Percentiles rank a stretch among this genome's conserved stretches.
These are phyloP conservation scores for Piloderma croceum DNA, from an alignment of 768 basidiomycete species.

Conservation along the genomic window DNA sequence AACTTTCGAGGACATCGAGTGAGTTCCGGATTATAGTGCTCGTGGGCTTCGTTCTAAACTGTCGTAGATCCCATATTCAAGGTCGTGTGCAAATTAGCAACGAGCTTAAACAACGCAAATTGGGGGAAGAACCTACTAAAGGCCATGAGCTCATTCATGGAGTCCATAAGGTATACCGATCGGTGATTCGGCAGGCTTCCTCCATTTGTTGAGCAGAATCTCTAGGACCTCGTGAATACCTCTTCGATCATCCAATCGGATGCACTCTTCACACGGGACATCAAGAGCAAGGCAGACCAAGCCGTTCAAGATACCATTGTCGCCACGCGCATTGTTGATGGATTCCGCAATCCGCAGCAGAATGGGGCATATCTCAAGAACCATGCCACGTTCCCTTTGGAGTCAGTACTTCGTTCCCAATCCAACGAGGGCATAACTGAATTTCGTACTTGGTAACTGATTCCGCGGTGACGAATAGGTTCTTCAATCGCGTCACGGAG, in stretches of 20 bases:
- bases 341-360: conserved; percentile 70
- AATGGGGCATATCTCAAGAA: conserved; percentile 67
- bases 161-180: conserved; percentile 53
- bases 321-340: conserved; percentile 72
- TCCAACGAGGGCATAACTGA: background rate
- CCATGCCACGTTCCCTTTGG: conserved; percentile 75
- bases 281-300: conserved; percentile 71
- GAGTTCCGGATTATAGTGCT: conserved; percentile 15
- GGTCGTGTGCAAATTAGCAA: conserved; percentile 76
- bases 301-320: conserved; percentile 77
- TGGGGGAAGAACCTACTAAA: conserved; percentile 69
- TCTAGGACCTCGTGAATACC: conserved; percentile 60
- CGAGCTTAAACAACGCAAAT: conserved; percentile 68
- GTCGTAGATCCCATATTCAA: conserved; percentile 59
- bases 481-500: conserved; percentile 64
- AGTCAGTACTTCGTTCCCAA: conserved; percentile 40
- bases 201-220: background rate
- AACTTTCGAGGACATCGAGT: conserved; percentile 70
- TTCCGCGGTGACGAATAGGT: conserved; percentile 34
- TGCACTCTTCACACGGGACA: conserved; percentile 57
- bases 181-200: background rate
- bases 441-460: conserved; percentile 7
- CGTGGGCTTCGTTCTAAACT: conserved; percentile 3
- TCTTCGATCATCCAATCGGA: conserved; percentile 63
- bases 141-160: conserved; percentile 63